Evolutionary conservation across 352 stramenopile species (phyloP), one percentile per base, ranked within the genome.

Genomic region (Pythium angustatum): DNA sequence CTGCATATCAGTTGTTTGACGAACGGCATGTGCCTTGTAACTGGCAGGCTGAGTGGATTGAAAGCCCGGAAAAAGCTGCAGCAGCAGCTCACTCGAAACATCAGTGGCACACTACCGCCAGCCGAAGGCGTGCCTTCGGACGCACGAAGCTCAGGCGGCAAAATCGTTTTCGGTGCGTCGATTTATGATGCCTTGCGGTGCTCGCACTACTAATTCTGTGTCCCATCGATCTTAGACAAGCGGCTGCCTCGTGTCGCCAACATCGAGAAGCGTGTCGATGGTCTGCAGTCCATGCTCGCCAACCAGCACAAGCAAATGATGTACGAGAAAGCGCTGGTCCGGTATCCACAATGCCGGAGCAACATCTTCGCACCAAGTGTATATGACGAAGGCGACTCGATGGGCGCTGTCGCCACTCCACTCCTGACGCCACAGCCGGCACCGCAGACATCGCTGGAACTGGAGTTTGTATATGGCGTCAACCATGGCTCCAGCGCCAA

Each of bases 321-420:
- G 73, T 88, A 90, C 45, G 83, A 90, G 31, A 69, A 75, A 44
- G 79, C 83, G 17, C 45, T 89, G 27, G 73, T 88, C 26, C 72
- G 72, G 44, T 90, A 85, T 64, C 79, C 83, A 5, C 80, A 90
- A 47, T 90, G 83, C 34, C 66, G 83, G 57, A 89, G 79, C 60
- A 88, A 87, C 43, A 59, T 91, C 2, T 90, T 90, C 30, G 76
- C 71, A 2, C 83, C 83, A 1, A 88, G 79, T 54, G 31, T 67
- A 0, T 90, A 81, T 47, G 78, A 91, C 30, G 60, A 55, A 30
- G 51, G 56, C n/a, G 49, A 59, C 6, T 36, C 36, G 19, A 24
- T 15, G 11, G 17, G 17, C 38, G 5, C 41, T 5, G 22, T 14
- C 3, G 26, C 27, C 4, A 36, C 59, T 24, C 21, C n/a, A 8